Evolutionary conservation across 345 rosid species (phyloP), one percentile per base, ranked within the genome.

Genomic region (Xanthoceras sorbifolium): DNA sequence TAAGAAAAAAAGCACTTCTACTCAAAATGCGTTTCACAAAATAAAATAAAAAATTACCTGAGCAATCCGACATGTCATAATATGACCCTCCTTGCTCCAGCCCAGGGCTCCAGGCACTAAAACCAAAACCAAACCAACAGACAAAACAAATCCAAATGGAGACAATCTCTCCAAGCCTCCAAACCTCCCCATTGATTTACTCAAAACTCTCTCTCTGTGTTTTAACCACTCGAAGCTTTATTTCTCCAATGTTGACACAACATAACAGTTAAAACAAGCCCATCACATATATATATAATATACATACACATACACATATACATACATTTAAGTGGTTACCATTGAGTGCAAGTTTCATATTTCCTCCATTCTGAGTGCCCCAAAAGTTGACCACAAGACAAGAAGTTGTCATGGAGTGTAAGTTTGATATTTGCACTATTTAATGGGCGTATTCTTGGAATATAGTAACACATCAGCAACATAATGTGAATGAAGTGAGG

Each of bases 51-150:
- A 62, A 48, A 38, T 76, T 83, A 95, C 98, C 92, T 91, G 96
- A 3, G 99, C 98, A 44, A 95, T 90, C 79, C 90, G 86, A 75
- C 98, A 95, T 38, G 97, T 91, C 82, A 92, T 86, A 28, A 87
- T 44, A 78, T 95, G 99, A 73, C 98, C 99, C 84, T 95, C 99
- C 83, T 91, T 95, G 83, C 99, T 90, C 99, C 99, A 95, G 22
- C 93, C 82, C 7, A 54, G 77, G 50, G 88, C 86, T 40, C 79
- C 84, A 15, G 90, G 82, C 69, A 81, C 69, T 9, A 83, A 76
- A 72, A 79, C 67, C 61, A 69, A 78, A 78, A 82, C 81, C 80
- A 89, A 44, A 23, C 69, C 59, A 52, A 80, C 52, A 29, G 82
- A 74, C 68, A 79, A 42, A 68, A 85, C 62, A 76, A 84, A 74